Conservation (phyloP, 2,329 filamentous ascomycete species). For the Plectosphaerella plurivora region DNA sequence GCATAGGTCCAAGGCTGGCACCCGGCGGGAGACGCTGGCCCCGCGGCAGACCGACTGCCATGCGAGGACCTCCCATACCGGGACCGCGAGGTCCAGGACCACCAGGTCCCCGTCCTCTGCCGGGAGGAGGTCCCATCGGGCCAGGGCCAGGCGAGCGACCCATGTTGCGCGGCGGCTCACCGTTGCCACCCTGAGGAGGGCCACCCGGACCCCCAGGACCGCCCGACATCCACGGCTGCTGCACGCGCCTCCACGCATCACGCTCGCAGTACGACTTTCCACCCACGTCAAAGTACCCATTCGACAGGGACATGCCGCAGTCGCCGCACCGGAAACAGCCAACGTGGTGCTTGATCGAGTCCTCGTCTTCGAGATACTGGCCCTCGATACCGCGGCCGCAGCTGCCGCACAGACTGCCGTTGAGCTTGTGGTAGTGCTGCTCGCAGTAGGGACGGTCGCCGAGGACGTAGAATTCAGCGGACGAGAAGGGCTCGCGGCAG, state of each 20-base stretch:
- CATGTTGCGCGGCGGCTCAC: constrained; percentile 8
- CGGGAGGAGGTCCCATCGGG: constrained; percentile 2
- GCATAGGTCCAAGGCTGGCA: constrained; percentile 23
- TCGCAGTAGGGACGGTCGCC: constrained; percentile 86
- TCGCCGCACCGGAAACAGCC: constrained; percentile 80
- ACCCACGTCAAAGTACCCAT: constrained; percentile 88
- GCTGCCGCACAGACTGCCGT: constrained; percentile 75
- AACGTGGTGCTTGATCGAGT: constrained; percentile 75
- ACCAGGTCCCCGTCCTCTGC: constrained; percentile 7
- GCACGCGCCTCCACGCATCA: constrained; percentile 64
- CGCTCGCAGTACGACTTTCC: constrained; percentile 80
- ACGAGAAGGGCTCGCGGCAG: constrained; percentile 76
- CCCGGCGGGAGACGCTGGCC: constrained; percentile 12
- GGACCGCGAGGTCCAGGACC: constrained; percentile 15
- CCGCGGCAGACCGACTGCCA: constrained; percentile 10
- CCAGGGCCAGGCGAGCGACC: constrained; percentile 5
- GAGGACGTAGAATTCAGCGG: constrained; percentile 88
- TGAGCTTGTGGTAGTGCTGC: constrained; percentile 86
- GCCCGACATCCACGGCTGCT: constrained; percentile 25
- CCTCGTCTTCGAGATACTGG: constrained; percentile 82
- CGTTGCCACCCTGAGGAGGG: constrained; percentile 2
- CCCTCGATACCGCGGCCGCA: constrained; percentile 90
- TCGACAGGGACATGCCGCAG: constrained; percentile 67
- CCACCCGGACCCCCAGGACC: constrained; percentile 6
- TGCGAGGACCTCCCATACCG: constrained; percentile 9